Conservation (phyloP, 306 rosid genomes). For the Alnus glutinosa region DNA sequence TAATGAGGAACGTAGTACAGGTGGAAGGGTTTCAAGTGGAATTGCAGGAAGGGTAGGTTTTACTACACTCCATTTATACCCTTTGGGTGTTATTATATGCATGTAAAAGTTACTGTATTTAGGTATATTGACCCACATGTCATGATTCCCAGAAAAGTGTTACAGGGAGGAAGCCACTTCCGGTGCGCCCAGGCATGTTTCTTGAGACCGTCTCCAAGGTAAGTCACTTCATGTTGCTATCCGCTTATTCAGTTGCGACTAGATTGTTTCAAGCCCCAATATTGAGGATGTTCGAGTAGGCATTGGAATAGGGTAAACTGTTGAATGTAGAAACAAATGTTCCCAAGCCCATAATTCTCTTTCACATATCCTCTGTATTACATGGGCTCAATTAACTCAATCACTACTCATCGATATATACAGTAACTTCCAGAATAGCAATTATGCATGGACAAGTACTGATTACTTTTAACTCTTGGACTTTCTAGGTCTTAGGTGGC, state of each 20-base stretch:
- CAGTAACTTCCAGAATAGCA: neutral
- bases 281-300: too few relatives aligned
- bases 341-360: neutral
- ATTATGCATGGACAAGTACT: conserved; percentile 8
- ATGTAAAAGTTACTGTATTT: neutral
- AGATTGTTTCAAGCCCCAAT: conserved; percentile 18
- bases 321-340: neutral
- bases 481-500: conserved; percentile 79
- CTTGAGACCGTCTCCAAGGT: conserved; percentile 94
- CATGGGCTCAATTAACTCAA: conserved; percentile 8
- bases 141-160: conserved; percentile 55
- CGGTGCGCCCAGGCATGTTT: conserved; percentile 98
- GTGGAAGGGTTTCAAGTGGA: conserved; percentile 44
- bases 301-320: too few relatives aligned
- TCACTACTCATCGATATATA: neutral
- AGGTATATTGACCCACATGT: conserved; percentile 15
- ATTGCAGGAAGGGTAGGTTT: conserved; percentile 78
- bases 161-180: conserved; percentile 66
- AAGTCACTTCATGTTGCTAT: conserved; percentile 20
- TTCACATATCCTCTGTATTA: neutral
- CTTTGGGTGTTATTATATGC: neutral
- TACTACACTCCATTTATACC: conserved; percentile 19
- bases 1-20: conserved; percentile 35
- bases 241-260: conserved; percentile 11
- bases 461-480: conserved; percentile 18